Evolutionary conservation across 1,284 basidiomycete species (phyloP), one percentile per base, ranked within the genome.

Genomic region (Trichosporon sp.): DNA sequence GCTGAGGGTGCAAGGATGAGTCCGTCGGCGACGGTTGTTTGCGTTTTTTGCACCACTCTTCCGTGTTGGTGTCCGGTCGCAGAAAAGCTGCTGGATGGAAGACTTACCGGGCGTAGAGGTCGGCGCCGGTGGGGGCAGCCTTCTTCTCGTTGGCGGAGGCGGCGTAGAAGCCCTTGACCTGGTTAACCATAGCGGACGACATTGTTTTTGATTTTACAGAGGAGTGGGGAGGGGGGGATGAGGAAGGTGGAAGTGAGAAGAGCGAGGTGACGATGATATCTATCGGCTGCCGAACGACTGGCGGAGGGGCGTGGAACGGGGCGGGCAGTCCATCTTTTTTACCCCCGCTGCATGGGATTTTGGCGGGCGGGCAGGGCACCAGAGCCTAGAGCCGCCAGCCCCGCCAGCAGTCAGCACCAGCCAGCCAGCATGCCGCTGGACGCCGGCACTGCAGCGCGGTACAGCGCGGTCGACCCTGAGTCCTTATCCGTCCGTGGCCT

Each of bases 21-120:
- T 47, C 44, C 21, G 44, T 6, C 13, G 21, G 18, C 15, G 47
- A 51, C 18, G 38, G 23, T 51, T 21, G n/a, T 51, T 51, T 51
- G 47, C 21, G 18, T 11, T 51, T 51, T 51, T 51, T 51, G 7
- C 47, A 51, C 47, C 38, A 32, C 32, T 5, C n/a, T 7, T 25
- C 47, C 42, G 18, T 5, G 42, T 23, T 13, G 21, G 15, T 51
- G 47, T n/a, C 21, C 38, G n/a, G 23, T 6, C 7, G 11, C 18
- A 51, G 27, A 32, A 12, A 32, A 31, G n/a, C 25, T 47, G n/a
- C n/a, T n/a, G n/a, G n/a, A n/a, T n/a, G n/a, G 18, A 25, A 3
- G n/a, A 77, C 80, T 76, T 68, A 81, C 81, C 81, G 80, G 66
- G 85, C 73, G 83, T 86, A 87, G 64, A 85, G 81, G 73, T 84